phyloP scores from a whole-genome alignment of 768 basidiomycete species.

The Tylopilus felleus region DNA sequence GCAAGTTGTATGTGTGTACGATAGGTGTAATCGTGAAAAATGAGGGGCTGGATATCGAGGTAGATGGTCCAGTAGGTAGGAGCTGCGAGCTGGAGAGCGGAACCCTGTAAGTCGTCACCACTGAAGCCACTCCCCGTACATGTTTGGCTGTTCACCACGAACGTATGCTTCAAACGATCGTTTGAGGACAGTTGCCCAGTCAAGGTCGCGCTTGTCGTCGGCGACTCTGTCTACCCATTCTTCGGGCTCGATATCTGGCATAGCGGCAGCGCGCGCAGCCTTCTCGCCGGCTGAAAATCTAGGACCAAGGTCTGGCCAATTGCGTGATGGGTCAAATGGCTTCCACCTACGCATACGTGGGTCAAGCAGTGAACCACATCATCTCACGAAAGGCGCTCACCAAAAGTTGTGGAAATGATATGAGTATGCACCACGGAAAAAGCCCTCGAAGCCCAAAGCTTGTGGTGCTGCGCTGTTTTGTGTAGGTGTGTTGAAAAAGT shows the following conservation, averaged over 20 bases:
- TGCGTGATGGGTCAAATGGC: constrained; percentile 88
- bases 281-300: constrained; percentile 76
- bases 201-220: constrained; percentile 76
- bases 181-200: constrained; percentile 94
- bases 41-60: constrained; percentile 24
- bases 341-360: constrained; percentile 69
- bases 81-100: constrained; percentile 6
- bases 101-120: constrained; percentile 36
- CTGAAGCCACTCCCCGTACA: constrained; percentile 84
- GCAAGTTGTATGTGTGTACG: constrained; percentile 27
- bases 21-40: constrained; percentile 28
- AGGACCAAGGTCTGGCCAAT: constrained; percentile 91
- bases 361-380: neutral
- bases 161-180: constrained; percentile 92
- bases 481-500: constrained; percentile 83
- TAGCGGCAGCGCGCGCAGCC: constrained; percentile 48
- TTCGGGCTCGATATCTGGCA: constrained; percentile 31
- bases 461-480: constrained; percentile 77
- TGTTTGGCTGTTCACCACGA: constrained; percentile 87
- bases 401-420: constrained; percentile 97
- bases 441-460: constrained; percentile 88
- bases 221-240: constrained; percentile 42
- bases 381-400: constrained; percentile 38
- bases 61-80: constrained; percentile 27
- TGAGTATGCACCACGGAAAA: constrained; percentile 93